phyloP scores from a whole-genome alignment of 1,284 basidiomycete genomes.

The Sanghuangporus sanghuang region DNA sequence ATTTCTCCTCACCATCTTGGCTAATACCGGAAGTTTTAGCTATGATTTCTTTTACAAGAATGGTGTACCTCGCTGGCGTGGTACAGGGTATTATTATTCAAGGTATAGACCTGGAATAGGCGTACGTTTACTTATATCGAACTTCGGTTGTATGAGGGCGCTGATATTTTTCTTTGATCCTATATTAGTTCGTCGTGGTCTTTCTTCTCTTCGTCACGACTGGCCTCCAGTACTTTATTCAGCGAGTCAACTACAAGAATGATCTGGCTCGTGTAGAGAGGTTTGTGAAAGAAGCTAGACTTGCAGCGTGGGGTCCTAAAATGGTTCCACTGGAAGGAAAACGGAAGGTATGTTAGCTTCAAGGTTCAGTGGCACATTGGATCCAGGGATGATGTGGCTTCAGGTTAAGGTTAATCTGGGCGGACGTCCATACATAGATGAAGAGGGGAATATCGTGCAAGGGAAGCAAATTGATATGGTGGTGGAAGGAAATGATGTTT shows the following conservation, averaged over 20 bases:
- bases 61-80: constrained; percentile 85
- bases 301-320: constrained; percentile 74
- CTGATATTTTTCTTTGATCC: not conserved
- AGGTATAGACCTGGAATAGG: constrained; percentile 87
- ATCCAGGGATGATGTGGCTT: not conserved
- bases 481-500: constrained; percentile 68
- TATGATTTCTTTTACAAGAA: constrained; percentile 93
- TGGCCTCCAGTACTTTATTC: constrained; percentile 74
- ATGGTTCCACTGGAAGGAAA: constrained; percentile 52
- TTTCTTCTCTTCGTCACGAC: constrained; percentile 77
- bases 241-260: constrained; percentile 68
- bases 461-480: constrained; percentile 67
- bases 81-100: constrained; percentile 87
- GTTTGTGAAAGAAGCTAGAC: constrained; percentile 58
- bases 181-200: constrained; percentile 55
- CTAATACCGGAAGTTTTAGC: constrained; percentile 30
- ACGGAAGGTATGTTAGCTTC: constrained; percentile 51
- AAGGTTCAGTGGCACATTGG: not conserved
- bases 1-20: not conserved
- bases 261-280: constrained; percentile 68
- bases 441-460: constrained; percentile 44
- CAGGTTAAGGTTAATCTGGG: constrained; percentile 70
- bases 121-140: constrained; percentile 35
- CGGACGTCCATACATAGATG: constrained; percentile 44
- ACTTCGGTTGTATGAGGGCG: not conserved